Percentiles rank a stretch among this genome's conserved stretches.
Evolutionary conservation across 495 filamentous ascomycete genomes (phyloP).

Genomic region (Penicillium crystallinum): DNA sequence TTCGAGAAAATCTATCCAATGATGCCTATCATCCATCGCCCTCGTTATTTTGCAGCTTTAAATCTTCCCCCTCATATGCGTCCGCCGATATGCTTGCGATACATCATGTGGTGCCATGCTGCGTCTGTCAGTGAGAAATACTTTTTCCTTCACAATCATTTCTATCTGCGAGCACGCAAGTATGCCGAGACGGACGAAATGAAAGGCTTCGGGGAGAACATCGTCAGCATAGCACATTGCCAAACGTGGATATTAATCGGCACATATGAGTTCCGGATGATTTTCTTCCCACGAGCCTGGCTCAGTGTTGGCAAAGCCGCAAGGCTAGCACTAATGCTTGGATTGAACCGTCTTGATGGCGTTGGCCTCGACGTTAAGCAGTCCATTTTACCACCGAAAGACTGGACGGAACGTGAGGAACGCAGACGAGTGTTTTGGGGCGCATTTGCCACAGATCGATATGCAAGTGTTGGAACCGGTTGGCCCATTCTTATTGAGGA

Average conservation of each 20-base stretch:
- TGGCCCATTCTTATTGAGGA: conserved; percentile 97
- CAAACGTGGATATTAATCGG: conserved; percentile 79
- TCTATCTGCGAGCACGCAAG: conserved; percentile 83
- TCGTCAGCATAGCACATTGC: conserved; percentile 73
- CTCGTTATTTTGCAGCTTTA: conserved; percentile 77
- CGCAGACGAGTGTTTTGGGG: conserved; percentile 91
- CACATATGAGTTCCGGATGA: conserved; percentile 91
- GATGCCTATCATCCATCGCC: conserved; percentile 81
- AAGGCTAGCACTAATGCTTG: conserved; percentile 83
- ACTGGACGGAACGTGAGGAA: conserved; percentile 94
- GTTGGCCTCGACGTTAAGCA: conserved; percentile 88
- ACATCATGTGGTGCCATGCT: conserved; percentile 90
- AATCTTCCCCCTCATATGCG: conserved; percentile 78
- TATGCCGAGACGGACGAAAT: conserved; percentile 88
- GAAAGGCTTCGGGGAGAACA: conserved; percentile 84
- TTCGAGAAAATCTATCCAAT: conserved; percentile 88
- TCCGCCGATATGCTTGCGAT: conserved; percentile 83
- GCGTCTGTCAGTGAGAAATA: conserved; percentile 80
- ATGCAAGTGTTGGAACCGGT: conserved; percentile 93
- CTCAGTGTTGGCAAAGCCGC: conserved; percentile 77
- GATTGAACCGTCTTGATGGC: conserved; percentile 84
- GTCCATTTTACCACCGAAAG: conserved; percentile 73
- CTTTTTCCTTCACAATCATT: conserved; percentile 66
- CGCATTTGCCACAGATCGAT: conserved; percentile 82
- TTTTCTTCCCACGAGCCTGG: conserved; percentile 98